These are phyloP conservation scores for Sugiyamaella qingdaonensis DNA, from an alignment of 805 yeast genomes.

Conservation along the genomic window DNA sequence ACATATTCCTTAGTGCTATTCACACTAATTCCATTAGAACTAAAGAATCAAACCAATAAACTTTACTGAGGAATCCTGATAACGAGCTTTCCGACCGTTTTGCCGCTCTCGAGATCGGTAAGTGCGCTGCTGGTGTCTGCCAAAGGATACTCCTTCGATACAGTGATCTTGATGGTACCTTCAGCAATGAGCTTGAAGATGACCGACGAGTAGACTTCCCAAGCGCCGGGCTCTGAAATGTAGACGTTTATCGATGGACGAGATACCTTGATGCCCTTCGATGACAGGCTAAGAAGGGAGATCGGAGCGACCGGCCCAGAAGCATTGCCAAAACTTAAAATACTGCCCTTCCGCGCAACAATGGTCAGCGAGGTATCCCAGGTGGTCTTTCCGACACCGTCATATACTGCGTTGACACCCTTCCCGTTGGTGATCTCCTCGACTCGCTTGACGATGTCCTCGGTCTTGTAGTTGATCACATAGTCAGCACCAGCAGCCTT, in stretches of 20 bases:
- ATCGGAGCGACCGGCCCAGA: constrained; percentile 79
- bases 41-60: no score
- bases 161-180: constrained; percentile 49
- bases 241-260: constrained; percentile 65
- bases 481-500: constrained; percentile 73
- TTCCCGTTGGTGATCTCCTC: constrained; percentile 30
- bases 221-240: constrained; percentile 52
- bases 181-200: constrained; percentile 41
- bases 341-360: constrained; percentile 61
- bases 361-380: constrained; percentile 58
- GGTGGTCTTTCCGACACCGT: constrained; percentile 56
- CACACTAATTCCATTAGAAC: no score
- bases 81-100: constrained; percentile 68
- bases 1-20: no score
- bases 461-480: constrained; percentile 42
- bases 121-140: constrained; percentile 61
- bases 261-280: constrained; percentile 58
- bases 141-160: constrained; percentile 54
- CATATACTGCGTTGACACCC: constrained; percentile 34
- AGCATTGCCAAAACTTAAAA: constrained; percentile 79
- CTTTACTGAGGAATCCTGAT: background rate
- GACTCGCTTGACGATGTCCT: constrained; percentile 30
- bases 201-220: constrained; percentile 37
- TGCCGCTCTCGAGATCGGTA: constrained; percentile 56
- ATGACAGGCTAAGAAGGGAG: constrained; percentile 42